phyloP scores from a whole-genome alignment of 306 rosid genomes.

The Bauhinia variegata region DNA sequence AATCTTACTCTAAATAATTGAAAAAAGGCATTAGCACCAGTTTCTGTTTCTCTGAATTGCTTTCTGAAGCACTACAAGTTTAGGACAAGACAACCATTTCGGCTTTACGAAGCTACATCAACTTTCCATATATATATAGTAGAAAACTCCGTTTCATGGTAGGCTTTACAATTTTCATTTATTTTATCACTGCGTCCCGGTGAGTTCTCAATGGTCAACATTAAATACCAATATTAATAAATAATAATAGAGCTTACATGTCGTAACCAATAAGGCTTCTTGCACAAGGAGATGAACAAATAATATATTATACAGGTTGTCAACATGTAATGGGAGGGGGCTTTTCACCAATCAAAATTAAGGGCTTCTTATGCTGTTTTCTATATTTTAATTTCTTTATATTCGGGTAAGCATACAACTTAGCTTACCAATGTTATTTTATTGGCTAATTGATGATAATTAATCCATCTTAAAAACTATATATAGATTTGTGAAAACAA shows the following conservation, averaged over 20 bases:
- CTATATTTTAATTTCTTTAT: not conserved
- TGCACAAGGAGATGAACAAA: not conserved
- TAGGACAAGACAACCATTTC: too few relatives aligned
- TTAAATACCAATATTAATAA: slow-evolving; percentile 9
- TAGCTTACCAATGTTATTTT: slow-evolving; percentile 3
- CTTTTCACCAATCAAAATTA: slow-evolving; percentile 9
- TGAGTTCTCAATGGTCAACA: not conserved
- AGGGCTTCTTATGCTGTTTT: not conserved
- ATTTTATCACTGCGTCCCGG: not conserved
- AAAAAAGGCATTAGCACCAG: not conserved
- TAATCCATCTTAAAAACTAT: too few relatives aligned
- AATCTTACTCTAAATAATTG: slow-evolving; percentile 17
- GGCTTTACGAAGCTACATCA: slow-evolving; percentile 12
- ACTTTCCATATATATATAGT: not conserved
- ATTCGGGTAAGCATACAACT: not conserved
- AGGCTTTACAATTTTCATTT: not conserved
- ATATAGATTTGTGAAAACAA: slow-evolving; percentile 29
- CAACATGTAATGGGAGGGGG: slow-evolving; percentile 9
- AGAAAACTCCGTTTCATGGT: not conserved
- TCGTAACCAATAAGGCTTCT: slow-evolving; percentile 6
- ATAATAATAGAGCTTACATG: slow-evolving; percentile 24
- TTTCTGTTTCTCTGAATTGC: not conserved
- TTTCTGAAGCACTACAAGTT: not conserved
- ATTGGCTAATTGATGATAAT: too few relatives aligned
- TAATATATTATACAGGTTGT: slow-evolving; percentile 14